Conservation (phyloP, 345 rosid genomes). For the Carallia pectinifolia region DNA sequence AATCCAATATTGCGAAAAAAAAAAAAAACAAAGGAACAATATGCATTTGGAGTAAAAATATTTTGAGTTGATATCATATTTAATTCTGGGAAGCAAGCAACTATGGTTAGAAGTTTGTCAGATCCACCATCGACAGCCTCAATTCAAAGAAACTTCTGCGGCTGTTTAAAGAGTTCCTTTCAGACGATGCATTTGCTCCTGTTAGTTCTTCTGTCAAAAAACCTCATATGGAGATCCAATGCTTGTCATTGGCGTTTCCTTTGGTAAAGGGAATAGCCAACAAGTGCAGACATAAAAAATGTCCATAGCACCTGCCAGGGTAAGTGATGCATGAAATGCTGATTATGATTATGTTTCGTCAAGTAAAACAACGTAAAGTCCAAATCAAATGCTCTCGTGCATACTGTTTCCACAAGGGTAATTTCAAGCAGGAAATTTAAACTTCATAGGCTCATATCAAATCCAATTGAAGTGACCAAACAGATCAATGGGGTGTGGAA, state of each 20-base stretch:
- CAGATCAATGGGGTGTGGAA: neutral
- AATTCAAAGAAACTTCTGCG: neutral
- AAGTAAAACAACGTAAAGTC: no score
- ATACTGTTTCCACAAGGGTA: neutral
- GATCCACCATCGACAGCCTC: neutral
- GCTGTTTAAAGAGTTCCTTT: neutral
- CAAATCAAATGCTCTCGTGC: no score
- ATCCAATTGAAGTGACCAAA: neutral
- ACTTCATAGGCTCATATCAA: neutral
- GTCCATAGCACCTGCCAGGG: conserved; percentile 85
- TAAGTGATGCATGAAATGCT: no score
- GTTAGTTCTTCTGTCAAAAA: neutral
- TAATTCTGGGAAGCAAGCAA: conserved; percentile 1
- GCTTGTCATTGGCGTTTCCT: conserved; percentile 61
- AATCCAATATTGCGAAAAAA: neutral
- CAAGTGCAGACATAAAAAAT: conserved; percentile 90
- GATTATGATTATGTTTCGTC: no score
- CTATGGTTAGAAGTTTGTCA: conserved; percentile 14
- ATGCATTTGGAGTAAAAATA: neutral
- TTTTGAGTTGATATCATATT: neutral
- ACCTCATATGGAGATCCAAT: no score
- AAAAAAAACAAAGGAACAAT: neutral
- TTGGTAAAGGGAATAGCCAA: conserved; percentile 95
- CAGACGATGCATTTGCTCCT: neutral
- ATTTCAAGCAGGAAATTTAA: neutral